Evolutionary conservation across 192 early-diverging fungal genomes (phyloP), one percentile per base, ranked within the genome.

Genomic region (Obelidium mucronatum): DNA sequence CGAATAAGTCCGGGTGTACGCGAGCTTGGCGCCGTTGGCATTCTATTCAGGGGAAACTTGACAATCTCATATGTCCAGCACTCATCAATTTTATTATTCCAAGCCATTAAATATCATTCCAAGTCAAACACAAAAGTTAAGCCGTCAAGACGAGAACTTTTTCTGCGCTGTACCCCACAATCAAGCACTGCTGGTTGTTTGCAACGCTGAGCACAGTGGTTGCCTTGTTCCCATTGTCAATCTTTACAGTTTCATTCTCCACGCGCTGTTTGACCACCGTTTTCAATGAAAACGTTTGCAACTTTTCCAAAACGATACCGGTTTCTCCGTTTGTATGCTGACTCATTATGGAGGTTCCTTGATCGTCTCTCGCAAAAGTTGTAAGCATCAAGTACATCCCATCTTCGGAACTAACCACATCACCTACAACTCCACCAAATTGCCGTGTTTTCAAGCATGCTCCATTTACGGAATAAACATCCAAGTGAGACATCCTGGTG

Each of bases 381-480:
- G 54, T 39, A 33, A 72, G 53, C n/a, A 72, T 28, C 51, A 72
- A n/a, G 51, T 54, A 5, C 35, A 11, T 39, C 6, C 69, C 69
- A 35, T 58, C 55, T 5, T 42, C 8, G 1, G 69, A 72, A 2
- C 53, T 54, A 8, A 54, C 51, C 28, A 72, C 31, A 37, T 72
- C 69, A 13, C 36, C 56, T 19, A 58, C 55, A 31, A 35, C 15
- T 35, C 40, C 62, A 6, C 42, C 56, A 59, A 83, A 83, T 40
- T 55, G 35, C 36, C 79, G 74, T 24, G 30, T 62, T 28, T 51
- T 36, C 0, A 78, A 17, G 51, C 37, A 22, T 33, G 74, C 74
- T 15, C 80, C 83, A 55, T 84, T 84, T 28, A 82, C 53, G 34
- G 80, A 66, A 66, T 61, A 84, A 13, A 73, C 64, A 75, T 84